Percentiles rank a stretch among this genome's conserved stretches.
Evolutionary conservation across 345 rosid genomes (phyloP).

Genomic region (Hypericum perforatum): DNA sequence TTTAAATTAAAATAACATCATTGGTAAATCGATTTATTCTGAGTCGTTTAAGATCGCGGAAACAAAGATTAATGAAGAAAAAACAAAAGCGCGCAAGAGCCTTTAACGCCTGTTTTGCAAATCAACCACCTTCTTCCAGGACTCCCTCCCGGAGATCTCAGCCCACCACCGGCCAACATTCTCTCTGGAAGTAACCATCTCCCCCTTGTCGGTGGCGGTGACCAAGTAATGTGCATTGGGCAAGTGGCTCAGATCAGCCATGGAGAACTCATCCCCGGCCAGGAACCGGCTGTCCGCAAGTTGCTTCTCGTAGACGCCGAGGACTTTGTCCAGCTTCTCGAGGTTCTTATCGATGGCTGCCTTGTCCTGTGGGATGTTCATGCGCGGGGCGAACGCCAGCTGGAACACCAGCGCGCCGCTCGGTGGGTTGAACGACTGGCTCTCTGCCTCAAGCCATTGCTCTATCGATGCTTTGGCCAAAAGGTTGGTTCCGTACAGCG

Average conservation of each 20-base stretch:
- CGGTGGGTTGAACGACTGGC: conserved; percentile 50
- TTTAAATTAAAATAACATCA: too few relatives aligned
- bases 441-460: conserved; percentile 71
- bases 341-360: conserved; percentile 32
- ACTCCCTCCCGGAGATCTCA: conserved; percentile 51
- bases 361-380: conserved; percentile 50
- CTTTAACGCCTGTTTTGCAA: conserved; percentile 29
- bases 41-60: too few relatives aligned
- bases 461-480: conserved; percentile 58
- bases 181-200: conserved; percentile 37
- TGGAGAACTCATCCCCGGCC: conserved; percentile 59
- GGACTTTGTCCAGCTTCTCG: conserved; percentile 42
- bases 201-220: conserved; percentile 25
- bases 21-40: too few relatives aligned
- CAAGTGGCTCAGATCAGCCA: conserved; percentile 67
- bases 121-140: conserved; percentile 61
- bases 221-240: conserved; percentile 46
- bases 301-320: conserved; percentile 51
- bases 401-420: conserved; percentile 46
- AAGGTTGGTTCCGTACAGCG: conserved; percentile 42
- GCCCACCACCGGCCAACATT: conserved; percentile 69
- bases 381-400: conserved; percentile 45
- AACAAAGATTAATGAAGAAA: too few relatives aligned
- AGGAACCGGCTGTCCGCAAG: conserved; percentile 43
- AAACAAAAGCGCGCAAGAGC: too few relatives aligned